Evolutionary conservation across 352 stramenopile genomes (phyloP), one percentile per base, ranked within the genome.

Genomic region (Phytophthora agathidicida): DNA sequence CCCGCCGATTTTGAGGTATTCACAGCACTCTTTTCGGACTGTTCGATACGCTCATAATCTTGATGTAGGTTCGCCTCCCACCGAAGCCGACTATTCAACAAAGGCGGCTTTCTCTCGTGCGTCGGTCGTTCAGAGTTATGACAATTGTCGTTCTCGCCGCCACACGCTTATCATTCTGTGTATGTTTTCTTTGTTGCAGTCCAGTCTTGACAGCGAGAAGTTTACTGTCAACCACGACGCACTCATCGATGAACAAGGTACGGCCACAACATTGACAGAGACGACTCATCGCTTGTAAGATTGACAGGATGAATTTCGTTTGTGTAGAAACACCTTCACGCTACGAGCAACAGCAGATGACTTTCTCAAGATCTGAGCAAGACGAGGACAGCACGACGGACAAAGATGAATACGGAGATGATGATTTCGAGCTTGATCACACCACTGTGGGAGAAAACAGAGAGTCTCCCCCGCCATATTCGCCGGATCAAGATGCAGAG

Each of bases 1-100:
- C 91, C 82, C 1, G 79, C 82, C 13, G 86, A 95, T 61, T 95
- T 93, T 65, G 80, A 91, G 67, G 86, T 93, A 49, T 7, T 31
- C 31, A 20, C 16, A 22, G 7, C 5, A 4, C 14, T 28, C 1
- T 47, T 23, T 47, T 7, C 35, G 5, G 24, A 11, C 6, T 28
- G 23, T 8, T 32, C 3, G 14, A 19, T 13, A 10, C 9, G n/a
- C 7, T 41, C 24, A 43, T 7, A 24, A 26, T 50, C 8, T 5
- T 60, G 36, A 42, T 32, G 7, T n/a, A 68, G 85, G 82, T 94
- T 23, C 77, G 71, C 7, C 51, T 80, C 3, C 67, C 74, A 17
- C 60, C 71, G 19, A 88, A 70, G 31, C 53, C 65, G 27, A 86
- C 73, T 17, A 20, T 80, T 0, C 68, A 88, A 43, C 73, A 51